phyloP scores from a whole-genome alignment of 2,329 filamentous ascomycete species.

The Colletotrichum higginsianum region DNA sequence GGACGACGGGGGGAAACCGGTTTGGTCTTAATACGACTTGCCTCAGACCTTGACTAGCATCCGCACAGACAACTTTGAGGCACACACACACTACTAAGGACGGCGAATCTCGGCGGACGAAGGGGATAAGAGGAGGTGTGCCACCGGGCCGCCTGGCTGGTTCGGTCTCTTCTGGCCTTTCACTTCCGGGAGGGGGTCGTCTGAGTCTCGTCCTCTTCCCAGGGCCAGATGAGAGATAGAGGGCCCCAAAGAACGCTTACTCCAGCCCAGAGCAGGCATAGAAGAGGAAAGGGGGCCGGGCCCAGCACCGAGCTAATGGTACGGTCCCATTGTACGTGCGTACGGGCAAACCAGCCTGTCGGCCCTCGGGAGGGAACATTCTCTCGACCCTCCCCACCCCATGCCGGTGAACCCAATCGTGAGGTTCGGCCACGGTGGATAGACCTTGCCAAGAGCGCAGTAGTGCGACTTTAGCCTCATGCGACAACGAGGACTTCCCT shows the following conservation, averaged over 20 bases:
- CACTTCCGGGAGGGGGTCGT: not conserved
- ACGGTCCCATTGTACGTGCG: slow-evolving; percentile 22
- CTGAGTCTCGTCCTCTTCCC: not conserved
- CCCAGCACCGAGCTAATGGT: slow-evolving; percentile 32
- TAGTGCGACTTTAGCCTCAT: slow-evolving; percentile 23
- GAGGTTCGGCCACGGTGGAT: slow-evolving; percentile 31
- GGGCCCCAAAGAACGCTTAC: not conserved
- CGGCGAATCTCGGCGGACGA: slow-evolving; percentile 16
- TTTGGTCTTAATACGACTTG: slow-evolving; percentile 32
- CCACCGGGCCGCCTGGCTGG: slow-evolving; percentile 5
- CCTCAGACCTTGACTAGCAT: slow-evolving; percentile 11
- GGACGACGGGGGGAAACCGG: slow-evolving; percentile 30
- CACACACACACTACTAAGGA: not conserved
- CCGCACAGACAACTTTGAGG: slow-evolving; percentile 28
- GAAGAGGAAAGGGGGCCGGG: slow-evolving; percentile 21
- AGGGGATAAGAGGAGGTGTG: not conserved
- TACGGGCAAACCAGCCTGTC: slow-evolving; percentile 29
- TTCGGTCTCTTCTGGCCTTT: slow-evolving; percentile 5
- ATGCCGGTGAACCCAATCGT: slow-evolving; percentile 31
- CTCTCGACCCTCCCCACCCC: not conserved
- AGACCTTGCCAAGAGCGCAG: slow-evolving; percentile 35
- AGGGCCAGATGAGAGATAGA: not conserved
- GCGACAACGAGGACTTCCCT: slow-evolving; percentile 29
- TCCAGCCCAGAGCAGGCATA: not conserved
- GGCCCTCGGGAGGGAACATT: slow-evolving; percentile 11